These are phyloP conservation scores for Talinum fruticosum DNA, from an alignment of 148 eudicot genomes.

Conservation along the genomic window DNA sequence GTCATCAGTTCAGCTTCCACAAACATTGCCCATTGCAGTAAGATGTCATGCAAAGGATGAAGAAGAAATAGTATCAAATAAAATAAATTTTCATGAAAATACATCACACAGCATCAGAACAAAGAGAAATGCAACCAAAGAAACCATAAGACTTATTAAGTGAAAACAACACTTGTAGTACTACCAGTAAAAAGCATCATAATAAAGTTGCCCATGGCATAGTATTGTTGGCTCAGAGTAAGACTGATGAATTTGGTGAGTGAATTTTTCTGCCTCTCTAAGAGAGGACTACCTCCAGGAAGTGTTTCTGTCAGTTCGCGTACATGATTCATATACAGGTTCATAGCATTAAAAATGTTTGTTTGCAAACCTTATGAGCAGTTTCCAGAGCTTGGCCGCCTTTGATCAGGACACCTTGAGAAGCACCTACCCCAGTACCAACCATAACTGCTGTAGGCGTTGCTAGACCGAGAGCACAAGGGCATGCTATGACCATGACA, in stretches of 20 bases:
- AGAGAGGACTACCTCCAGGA: background rate
- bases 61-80: too few species aligned
- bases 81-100: background rate
- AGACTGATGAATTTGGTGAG: too few species aligned
- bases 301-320: background rate
- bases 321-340: background rate
- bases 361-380: slow-evolving; percentile 67
- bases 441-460: slow-evolving; percentile 99
- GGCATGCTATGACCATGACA: slow-evolving; percentile 98
- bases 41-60: too few species aligned
- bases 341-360: background rate
- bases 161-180: too few species aligned
- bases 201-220: too few species aligned
- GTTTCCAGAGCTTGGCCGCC: slow-evolving; percentile 95
- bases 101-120: background rate
- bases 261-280: too few species aligned
- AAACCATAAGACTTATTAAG: background rate
- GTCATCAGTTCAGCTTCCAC: too few species aligned
- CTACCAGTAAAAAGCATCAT: too few species aligned
- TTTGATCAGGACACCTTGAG: slow-evolving; percentile 96
- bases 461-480: slow-evolving; percentile 96
- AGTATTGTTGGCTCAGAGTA: too few species aligned
- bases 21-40: too few species aligned
- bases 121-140: background rate
- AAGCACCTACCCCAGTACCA: slow-evolving; percentile 99